Base-by-base conservation (phyloP, 257 asterid genomes). In the Fraxinus pennsylvanica region DNA sequence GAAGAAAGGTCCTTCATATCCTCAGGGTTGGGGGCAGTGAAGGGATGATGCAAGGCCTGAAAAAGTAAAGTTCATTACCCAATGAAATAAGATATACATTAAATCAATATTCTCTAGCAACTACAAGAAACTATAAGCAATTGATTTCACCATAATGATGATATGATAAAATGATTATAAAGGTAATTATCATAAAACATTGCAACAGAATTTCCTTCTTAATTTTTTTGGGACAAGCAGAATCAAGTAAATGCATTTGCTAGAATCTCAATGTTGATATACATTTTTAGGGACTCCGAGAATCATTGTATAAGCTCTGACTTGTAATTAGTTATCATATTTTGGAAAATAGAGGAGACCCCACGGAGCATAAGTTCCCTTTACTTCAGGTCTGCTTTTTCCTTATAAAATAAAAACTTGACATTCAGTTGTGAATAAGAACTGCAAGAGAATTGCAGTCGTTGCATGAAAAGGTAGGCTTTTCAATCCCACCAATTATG, bases 41-140 rank as follows among this genome's bases (percentile, higher is more conserved):
- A 96, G 74, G 99, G 99, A 85, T 93, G 98, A 82, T 96, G 99
- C 89, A 93, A 87, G 70, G 99, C 98, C 99, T 96, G 82, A 74
- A 27, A 80, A 83, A 54, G 71, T 72, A 70, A 71, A 38, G n/a
- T n/a, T n/a, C 65, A 4, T 54, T 54, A 19, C 39, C 50, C 65
- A 57, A 36, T 14, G 75, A 65, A 76, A 21, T 72, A 1, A 43
- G 10, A 69, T 43, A 41, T 41, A 50, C 30, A 19, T 66, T 57
- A 36, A 68, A 73, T 29, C 15, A 33, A 21, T 13, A 72, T 36
- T 52, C 70, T 33, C 15, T 6, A 22, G 45, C 70, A n/a, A 76
- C 79, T 52, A 63, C 70, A 2, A 66, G 76, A 81, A 63, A 38
- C 47, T 74, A 41, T 17, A 12, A 30, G 74, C 29, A 21, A 19